Conservation (phyloP, 768 basidiomycete genomes). For the Lactarius tabidus region DNA sequence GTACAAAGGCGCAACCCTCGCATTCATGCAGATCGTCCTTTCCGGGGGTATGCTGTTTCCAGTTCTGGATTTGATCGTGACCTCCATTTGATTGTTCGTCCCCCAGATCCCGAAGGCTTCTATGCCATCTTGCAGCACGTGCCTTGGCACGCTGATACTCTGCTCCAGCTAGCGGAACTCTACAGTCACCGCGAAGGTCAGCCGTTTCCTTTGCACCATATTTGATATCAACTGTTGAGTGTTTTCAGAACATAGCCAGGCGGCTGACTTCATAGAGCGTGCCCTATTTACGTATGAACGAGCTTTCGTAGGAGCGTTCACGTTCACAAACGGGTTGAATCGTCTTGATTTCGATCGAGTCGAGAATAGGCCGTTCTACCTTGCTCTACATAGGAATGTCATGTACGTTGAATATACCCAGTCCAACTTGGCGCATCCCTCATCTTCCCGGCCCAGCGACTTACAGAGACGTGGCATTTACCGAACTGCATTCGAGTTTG, state of each 20-base stretch:
- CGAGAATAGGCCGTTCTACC: conserved; percentile 90
- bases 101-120: conserved; percentile 70
- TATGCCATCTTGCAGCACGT: conserved; percentile 69
- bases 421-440: background rate
- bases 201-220: conserved; percentile 12
- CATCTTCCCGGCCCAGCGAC: conserved; percentile 45
- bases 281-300: conserved; percentile 92
- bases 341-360: conserved; percentile 87
- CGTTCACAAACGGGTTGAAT: conserved; percentile 73
- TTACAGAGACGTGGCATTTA: conserved; percentile 86
- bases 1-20: conserved; percentile 76
- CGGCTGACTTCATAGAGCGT: conserved; percentile 87
- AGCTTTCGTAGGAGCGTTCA: conserved; percentile 82
- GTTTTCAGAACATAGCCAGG: conserved; percentile 67
- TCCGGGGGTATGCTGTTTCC: conserved; percentile 63
- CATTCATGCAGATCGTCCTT: conserved; percentile 76
- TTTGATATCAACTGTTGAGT: conserved; percentile 2
- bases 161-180: conserved; percentile 82
- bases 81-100: background rate
- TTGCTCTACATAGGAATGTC: conserved; percentile 80
- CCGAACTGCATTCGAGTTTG: conserved; percentile 88
- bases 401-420: conserved; percentile 44
- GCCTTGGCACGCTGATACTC: conserved; percentile 92
- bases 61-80: background rate
- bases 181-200: conserved; percentile 83